Conservation (phyloP, 768 basidiomycete species). For the Russula virescens region DNA sequence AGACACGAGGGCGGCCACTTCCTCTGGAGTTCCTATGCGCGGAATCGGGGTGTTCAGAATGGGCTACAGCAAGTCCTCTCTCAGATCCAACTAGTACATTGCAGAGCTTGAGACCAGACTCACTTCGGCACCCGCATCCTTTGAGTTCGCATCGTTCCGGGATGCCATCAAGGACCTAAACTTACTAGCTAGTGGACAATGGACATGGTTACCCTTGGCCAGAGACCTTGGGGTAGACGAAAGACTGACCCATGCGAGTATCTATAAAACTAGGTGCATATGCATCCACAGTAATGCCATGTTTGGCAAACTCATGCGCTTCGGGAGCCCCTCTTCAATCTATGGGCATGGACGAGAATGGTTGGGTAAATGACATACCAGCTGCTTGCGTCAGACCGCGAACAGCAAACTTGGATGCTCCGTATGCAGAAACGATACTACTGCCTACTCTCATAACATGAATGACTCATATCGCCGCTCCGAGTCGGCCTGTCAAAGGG, state of each 20-base stretch:
- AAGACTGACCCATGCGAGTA: conserved; percentile 24
- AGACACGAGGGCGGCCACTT: conserved; percentile 24
- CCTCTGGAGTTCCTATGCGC: conserved; percentile 15
- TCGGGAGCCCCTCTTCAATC: neutral
- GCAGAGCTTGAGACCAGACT: neutral
- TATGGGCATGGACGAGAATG: no score
- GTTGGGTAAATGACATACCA: conserved; percentile 3
- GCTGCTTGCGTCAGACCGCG: conserved; percentile 25
- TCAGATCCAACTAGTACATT: neutral
- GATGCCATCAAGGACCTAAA: neutral
- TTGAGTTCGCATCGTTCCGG: neutral
- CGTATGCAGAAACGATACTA: conserved; percentile 4
- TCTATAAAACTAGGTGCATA: conserved; percentile 25
- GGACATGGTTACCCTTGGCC: neutral
- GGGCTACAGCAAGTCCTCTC: neutral
- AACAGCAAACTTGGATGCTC: conserved; percentile 27
- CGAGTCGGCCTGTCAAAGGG: no score
- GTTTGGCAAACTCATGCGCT: conserved; percentile 24
- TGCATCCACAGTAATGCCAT: conserved; percentile 27
- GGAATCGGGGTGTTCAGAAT: neutral
- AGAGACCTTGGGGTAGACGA: neutral
- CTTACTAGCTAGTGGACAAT: neutral
- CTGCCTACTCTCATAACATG: neutral
- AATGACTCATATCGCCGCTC: neutral
- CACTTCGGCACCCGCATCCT: neutral